Evolutionary conservation across 257 asterid genomes (phyloP), one percentile per base, ranked within the genome.

Genomic region (Solanum sitiens): DNA sequence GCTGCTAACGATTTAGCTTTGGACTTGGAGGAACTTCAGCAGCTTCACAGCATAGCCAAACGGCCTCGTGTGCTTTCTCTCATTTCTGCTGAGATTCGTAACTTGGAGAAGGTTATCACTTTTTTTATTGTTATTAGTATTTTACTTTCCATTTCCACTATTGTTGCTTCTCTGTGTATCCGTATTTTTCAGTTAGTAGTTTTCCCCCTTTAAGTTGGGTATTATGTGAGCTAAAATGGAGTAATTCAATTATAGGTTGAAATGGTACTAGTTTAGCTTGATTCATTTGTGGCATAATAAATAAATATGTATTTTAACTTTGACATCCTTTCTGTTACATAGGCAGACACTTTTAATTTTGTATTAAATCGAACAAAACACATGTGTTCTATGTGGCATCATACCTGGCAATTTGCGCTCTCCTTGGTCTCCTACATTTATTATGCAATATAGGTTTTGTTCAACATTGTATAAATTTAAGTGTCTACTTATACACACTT

Each of bases 11-110:
- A 94, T 71, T 86, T 93, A 53, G 92, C 93, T 16, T 86, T 94
- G 92, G 99, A 96, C 77, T 88, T 96, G 91, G 96, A 93, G 87
- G 99, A 96, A 86, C 83, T 96, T 92, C 95, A 91, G 89, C 95
- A 93, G 59, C 98, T 96, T 35, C 98, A 93, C 33, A 89, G 89
- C 92, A 93, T 95, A 67, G 98, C 98, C 4, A 96, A 94, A 90
- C 93, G 98, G 76, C 98, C 98, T 45, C 95, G 95, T 33, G 92
- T 95, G 76, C 89, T 91, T 71, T 93, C 98, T 72, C 95, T 95
- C 13, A 90, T 96, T 82, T 94, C 96, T 20, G 70, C 95, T n/a
- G 96, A 95, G 90, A 94, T 95, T 86, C 90, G 65, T 56, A 93
- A 90, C 85, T 86, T 96, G 89, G 95, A 94, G 86, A 94, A 94